phyloP scores from a whole-genome alignment of 2,329 filamentous ascomycete genomes.

The Ramularia collo-cygni region DNA sequence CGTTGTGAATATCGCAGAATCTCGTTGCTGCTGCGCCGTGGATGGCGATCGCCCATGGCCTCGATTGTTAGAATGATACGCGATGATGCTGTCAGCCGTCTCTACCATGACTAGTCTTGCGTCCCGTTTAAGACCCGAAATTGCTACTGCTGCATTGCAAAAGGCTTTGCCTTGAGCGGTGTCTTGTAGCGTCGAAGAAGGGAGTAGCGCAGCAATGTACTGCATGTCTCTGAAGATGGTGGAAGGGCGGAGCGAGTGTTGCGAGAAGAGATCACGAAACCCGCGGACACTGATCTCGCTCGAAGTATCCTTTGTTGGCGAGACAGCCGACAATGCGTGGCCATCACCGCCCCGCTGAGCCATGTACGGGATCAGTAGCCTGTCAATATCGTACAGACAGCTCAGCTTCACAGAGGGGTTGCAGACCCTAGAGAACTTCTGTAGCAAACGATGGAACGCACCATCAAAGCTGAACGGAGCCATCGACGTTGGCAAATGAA shows the following conservation, averaged over 20 bases:
- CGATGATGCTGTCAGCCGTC: slow-evolving; percentile 62
- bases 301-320: slow-evolving; percentile 1
- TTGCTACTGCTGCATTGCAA: slow-evolving; percentile 81
- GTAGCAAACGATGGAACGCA: slow-evolving; percentile 71
- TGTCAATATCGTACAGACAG: slow-evolving; percentile 73
- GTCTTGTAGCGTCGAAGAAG: slow-evolving; percentile 51
- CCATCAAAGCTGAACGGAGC: slow-evolving; percentile 52
- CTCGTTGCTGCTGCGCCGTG: slow-evolving; percentile 28
- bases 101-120: slow-evolving; percentile 79
- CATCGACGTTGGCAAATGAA: slow-evolving; percentile 2
- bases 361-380: slow-evolving; percentile 43
- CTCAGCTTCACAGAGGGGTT: slow-evolving; percentile 83
- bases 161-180: slow-evolving; percentile 65
- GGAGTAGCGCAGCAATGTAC: slow-evolving; percentile 55
- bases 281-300: slow-evolving; percentile 15
- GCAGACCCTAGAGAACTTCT: slow-evolving; percentile 81
- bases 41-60: slow-evolving; percentile 27
- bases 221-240: slow-evolving; percentile 45
- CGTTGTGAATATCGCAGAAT: slow-evolving; percentile 25
- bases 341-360: slow-evolving; percentile 6
- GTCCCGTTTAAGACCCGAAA: slow-evolving; percentile 80
- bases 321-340: slow-evolving; percentile 4
- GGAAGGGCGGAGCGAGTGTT: slow-evolving; percentile 39
- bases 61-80: slow-evolving; percentile 61
- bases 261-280: slow-evolving; percentile 36